Evolutionary conservation across 2,329 filamentous ascomycete species (phyloP), one percentile per base, ranked within the genome.

Genomic region (Pseudocercospora macadamiae): DNA sequence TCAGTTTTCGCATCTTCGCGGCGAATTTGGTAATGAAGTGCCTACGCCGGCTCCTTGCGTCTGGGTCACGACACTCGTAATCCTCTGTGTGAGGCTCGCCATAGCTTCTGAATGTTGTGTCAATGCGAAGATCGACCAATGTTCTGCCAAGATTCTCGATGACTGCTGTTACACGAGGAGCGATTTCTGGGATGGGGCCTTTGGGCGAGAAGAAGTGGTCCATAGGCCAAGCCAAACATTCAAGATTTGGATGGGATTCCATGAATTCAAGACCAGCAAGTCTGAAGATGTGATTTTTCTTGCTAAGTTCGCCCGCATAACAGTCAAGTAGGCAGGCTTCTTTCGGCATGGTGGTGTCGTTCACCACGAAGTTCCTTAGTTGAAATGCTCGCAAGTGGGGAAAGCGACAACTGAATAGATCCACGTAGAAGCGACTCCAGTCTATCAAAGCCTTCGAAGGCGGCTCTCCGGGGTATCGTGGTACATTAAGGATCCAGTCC

Each of bases 181-280:
- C 60, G 3, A 72, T 62, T 3, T 71, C 68, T 14, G 64, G n/a
- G 8, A 68, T 65, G 2, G 69, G 61, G 12, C 62, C 65, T 2
- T 34, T 47, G 28, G 73, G 68, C 7, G 69, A 70, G 62, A 79
- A 80, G 68, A 81, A 77, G n/a, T 70, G 70, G 44, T 77, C 75
- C 59, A 80, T 72, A 0, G 78, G 78, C 78, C 78, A 81, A 3
- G 75, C 76, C 12, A 81, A 68, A 51, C 76, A 80, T 51, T 75
- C 69, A 10, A 80, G 66, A 18, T 76, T 76, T 0, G 69, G 65
- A 54, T 81, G 79, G 9, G 71, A 70, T 61, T 80, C 79, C 62
- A 81, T 67, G 52, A 80, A 80, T 0, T 66, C 66, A 2, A 80
- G 60, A 37, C 59, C 59, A 21, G 61, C 57, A 16, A 64, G n/a